Percentiles rank a stretch among this genome's conserved stretches.
Evolutionary conservation across 164 flowering plant species (phyloP).

Genomic region (Amborella trichopoda): DNA sequence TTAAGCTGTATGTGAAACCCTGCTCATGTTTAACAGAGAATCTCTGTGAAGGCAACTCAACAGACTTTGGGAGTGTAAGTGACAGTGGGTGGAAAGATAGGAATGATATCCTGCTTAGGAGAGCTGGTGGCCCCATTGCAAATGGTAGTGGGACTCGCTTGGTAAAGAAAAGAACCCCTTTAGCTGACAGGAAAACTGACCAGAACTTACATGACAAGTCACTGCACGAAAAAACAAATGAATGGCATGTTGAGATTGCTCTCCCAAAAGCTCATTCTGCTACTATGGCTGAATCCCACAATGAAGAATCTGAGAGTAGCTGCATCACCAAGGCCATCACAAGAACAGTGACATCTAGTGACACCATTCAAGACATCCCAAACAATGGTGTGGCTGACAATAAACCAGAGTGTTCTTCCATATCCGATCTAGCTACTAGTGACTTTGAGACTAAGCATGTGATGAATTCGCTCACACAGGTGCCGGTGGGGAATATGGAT

Average conservation of each 20-base stretch:
- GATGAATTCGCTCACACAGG: slow-evolving; percentile 20
- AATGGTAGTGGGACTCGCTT: slow-evolving; percentile 5
- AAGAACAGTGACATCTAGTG: slow-evolving; percentile 19
- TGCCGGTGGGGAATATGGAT: slow-evolving; percentile 15
- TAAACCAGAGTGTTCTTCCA: slow-evolving; percentile 48
- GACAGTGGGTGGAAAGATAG: slow-evolving; percentile 38
- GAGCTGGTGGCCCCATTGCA: slow-evolving; percentile 8
- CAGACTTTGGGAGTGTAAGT: slow-evolving; percentile 35
- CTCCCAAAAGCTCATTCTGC: slow-evolving; percentile 29
- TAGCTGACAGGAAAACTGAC: slow-evolving; percentile 31
- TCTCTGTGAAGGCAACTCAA: slow-evolving; percentile 33
- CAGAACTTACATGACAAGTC: slow-evolving; percentile 20
- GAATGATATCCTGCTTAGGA: slow-evolving; percentile 26
- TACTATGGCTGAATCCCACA: slow-evolving; percentile 19
- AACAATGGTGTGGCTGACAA: slow-evolving; percentile 44
- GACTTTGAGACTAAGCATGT: slow-evolving; percentile 31
- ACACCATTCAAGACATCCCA: slow-evolving; percentile 19
- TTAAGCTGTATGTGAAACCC: too few species aligned
- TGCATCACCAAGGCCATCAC: slow-evolving; percentile 39
- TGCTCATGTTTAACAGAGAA: slow-evolving; percentile 30
- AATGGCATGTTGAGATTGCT: slow-evolving; percentile 68
- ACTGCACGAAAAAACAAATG: slow-evolving; percentile 26
- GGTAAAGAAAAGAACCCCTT: slow-evolving; percentile 34
- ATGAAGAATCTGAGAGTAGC: slow-evolving; percentile 68
- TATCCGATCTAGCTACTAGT: slow-evolving; percentile 29